Evolutionary conservation across 345 rosid genomes (phyloP), one percentile per base, ranked within the genome.

Genomic region (Garcia nutans): DNA sequence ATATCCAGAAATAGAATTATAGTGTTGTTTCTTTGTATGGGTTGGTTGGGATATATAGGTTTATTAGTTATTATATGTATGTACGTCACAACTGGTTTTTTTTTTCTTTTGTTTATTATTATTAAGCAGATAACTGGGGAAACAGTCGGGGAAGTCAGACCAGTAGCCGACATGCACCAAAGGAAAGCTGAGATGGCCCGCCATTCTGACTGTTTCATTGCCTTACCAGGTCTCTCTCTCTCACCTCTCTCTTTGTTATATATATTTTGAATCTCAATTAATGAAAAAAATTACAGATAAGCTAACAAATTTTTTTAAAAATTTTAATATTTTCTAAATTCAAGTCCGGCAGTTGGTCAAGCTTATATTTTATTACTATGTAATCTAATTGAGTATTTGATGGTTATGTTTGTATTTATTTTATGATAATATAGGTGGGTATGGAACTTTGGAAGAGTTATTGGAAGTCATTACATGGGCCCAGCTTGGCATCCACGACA

Each of bases 101-200:
- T 19, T 64, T 54, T 74, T 31, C n/a, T n/a, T n/a, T n/a, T n/a
- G n/a, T 23, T 22, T 28, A 28, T 28, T 28, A 28, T 28, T 2
- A 15, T 4, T 37, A 67, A 23, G 41, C 84, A 89, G 93, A 75
- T 90, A 74, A 90, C 90, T 11, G 94, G 94, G 63, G 92, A 88
- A 80, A 87, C 90, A 44, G 89, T 86, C 2, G 88, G 88, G 13
- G 86, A 83, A 80, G 86, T 86, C 69, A 79, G 76, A 74, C 67
- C 83, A 24, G 88, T 86, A 65, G 83, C 79, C 33, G 86, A 79
- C 82, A 86, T 86, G 88, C 88, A 86, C 74, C 86, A 84, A 73
- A 79, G 86, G 61, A 84, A 86, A 74, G 88, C 88, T 45, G 84
- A 81, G 72, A 86, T 86, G 88, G 87, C 86, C 76, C 84, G 87